Conservation (phyloP, 768 basidiomycete species). For the Leucogyrophana mollusca region DNA sequence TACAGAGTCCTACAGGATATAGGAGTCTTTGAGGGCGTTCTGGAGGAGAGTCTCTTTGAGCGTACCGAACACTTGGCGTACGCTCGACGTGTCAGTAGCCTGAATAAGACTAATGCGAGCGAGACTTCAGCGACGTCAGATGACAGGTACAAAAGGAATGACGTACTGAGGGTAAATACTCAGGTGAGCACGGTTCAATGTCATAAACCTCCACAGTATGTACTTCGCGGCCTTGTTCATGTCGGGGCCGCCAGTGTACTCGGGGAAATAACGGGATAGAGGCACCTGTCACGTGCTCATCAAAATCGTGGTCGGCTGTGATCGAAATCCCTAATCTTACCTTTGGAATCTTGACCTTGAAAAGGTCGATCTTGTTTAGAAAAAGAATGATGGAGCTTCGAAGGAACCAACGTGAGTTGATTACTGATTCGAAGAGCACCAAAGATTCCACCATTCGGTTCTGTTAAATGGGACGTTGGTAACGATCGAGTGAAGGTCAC, state of each 20-base stretch:
- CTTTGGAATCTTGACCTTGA: conserved; percentile 72
- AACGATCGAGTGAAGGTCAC: conserved; percentile 1
- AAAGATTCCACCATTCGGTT: conserved; percentile 78
- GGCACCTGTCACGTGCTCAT: conserved; percentile 46
- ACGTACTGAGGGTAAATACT: conserved; percentile 93
- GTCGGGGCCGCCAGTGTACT: conserved; percentile 85
- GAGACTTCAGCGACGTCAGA: neutral
- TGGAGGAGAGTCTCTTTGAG: conserved; percentile 91
- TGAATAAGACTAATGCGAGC: conserved; percentile 64
- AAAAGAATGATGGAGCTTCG: conserved; percentile 66
- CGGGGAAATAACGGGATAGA: conserved; percentile 78
- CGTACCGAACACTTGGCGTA: conserved; percentile 78
- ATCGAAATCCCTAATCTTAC: conserved; percentile 8
- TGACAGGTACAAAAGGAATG: neutral
- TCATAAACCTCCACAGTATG: conserved; percentile 93
- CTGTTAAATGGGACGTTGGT: conserved; percentile 29
- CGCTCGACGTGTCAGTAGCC: conserved; percentile 86
- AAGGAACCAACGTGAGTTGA: conserved; percentile 80
- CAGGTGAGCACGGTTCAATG: conserved; percentile 78
- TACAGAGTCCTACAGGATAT: conserved; percentile 55
- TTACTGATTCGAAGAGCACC: conserved; percentile 72
- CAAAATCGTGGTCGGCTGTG: neutral
- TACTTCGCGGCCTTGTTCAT: conserved; percentile 95
- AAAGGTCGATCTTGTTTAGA: conserved; percentile 73
- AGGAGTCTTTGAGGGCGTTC: conserved; percentile 83